Evolutionary conservation across 768 basidiomycete species (phyloP).

Genomic region (Gymnopilus junonius): DNA sequence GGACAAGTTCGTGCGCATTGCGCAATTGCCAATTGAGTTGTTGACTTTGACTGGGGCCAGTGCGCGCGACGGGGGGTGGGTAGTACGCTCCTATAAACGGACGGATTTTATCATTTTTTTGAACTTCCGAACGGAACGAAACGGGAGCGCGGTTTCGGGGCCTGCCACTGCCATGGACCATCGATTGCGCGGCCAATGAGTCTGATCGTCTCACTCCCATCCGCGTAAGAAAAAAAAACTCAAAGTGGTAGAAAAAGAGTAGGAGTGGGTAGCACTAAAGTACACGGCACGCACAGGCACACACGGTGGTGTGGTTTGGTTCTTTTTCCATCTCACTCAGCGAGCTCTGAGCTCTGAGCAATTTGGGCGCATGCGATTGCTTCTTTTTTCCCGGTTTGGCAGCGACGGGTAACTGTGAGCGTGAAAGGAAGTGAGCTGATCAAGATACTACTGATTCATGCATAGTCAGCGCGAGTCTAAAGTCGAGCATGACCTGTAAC

Average conservation of each 20-base stretch:
- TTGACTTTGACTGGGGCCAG: too few relatives aligned
- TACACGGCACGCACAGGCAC: too few relatives aligned
- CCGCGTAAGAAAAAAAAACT: too few relatives aligned
- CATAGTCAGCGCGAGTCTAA: too few relatives aligned
- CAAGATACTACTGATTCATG: not conserved
- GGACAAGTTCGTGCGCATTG: too few relatives aligned
- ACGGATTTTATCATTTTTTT: not conserved
- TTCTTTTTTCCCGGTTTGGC: slow-evolving; percentile 4
- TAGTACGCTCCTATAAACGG: not conserved
- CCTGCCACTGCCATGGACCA: not conserved
- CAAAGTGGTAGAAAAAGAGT: not conserved
- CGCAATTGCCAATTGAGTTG: too few relatives aligned
- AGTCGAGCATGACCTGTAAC: too few relatives aligned
- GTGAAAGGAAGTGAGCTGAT: slow-evolving; percentile 2
- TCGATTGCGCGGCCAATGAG: too few relatives aligned
- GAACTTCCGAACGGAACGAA: not conserved
- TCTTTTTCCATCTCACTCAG: not conserved
- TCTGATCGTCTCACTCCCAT: too few relatives aligned
- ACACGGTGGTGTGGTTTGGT: not conserved
- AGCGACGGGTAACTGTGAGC: slow-evolving; percentile 6
- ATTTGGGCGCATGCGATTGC: too few relatives aligned
- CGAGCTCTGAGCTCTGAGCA: too few relatives aligned
- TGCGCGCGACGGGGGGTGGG: not conserved
- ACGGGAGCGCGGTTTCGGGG: not conserved
- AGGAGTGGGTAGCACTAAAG: too few relatives aligned